Conservation (phyloP, 129 eudicot species). For the Centrapalus pauciflorus region DNA sequence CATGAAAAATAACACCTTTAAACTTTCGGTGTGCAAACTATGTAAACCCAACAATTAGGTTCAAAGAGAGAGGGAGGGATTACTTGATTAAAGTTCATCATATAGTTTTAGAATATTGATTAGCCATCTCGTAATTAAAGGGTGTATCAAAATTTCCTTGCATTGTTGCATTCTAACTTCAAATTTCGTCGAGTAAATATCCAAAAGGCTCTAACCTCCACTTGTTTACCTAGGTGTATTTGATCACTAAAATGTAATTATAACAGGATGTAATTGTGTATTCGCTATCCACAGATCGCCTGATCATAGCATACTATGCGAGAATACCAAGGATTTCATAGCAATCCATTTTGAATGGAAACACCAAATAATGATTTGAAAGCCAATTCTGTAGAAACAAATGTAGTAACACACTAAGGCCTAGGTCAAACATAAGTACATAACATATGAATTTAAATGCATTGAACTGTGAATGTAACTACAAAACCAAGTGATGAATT, state of each 20-base stretch:
- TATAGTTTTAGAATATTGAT: not conserved
- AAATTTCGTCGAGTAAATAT: not conserved
- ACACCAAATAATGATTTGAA: not conserved
- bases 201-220: not conserved
- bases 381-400: not conserved
- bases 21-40: not conserved
- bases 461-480: not conserved
- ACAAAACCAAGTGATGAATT: not conserved
- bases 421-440: not conserved
- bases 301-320: not conserved
- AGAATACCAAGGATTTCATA: conserved; percentile 13
- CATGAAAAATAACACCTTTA: not conserved
- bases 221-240: not conserved
- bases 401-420: too few species aligned
- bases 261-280: not conserved
- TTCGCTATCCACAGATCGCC: not conserved
- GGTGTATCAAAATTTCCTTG: not conserved
- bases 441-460: not conserved
- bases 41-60: not conserved
- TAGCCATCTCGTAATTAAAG: not conserved
- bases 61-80: not conserved
- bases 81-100: not conserved
- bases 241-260: not conserved
- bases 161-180: not conserved
- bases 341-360: not conserved